These are phyloP conservation scores for Kluyveromyces dobzhanskii DNA, from an alignment of 805 yeast species.

Conservation along the genomic window DNA sequence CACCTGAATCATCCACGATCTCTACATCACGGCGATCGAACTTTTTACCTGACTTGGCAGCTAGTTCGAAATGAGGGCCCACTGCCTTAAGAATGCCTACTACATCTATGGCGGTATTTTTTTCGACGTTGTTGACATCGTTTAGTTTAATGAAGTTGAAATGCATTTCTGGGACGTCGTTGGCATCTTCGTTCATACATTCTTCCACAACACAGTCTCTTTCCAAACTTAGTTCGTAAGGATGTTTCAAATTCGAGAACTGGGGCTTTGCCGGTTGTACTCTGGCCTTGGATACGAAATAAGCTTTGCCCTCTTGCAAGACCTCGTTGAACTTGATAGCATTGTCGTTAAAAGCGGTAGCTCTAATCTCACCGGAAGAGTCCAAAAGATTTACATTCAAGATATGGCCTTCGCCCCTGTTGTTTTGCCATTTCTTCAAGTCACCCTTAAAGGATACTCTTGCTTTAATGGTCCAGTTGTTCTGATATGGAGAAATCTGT, in stretches of 20 bases:
- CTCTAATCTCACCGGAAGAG: constrained; percentile 92
- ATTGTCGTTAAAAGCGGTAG: constrained; percentile 84
- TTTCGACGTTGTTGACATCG: constrained; percentile 57
- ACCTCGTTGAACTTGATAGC: constrained; percentile 72
- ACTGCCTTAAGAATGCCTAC: constrained; percentile 79
- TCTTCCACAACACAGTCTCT: constrained; percentile 70
- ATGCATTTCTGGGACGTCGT: constrained; percentile 68
- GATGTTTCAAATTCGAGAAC: constrained; percentile 76
- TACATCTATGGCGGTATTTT: constrained; percentile 72
- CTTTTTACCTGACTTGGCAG: constrained; percentile 85
- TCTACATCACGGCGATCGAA: constrained; percentile 86
- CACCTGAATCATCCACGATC: constrained; percentile 77
- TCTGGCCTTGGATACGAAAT: constrained; percentile 72
- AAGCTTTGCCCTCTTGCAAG: constrained; percentile 83
- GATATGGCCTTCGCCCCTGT: constrained; percentile 81
- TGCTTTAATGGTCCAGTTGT: constrained; percentile 87
- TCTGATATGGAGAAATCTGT: constrained; percentile 84
- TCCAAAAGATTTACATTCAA: constrained; percentile 84
- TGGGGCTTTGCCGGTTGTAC: constrained; percentile 79
- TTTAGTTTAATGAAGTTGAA: constrained; percentile 68
- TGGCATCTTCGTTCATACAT: constrained; percentile 44
- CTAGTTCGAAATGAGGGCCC: constrained; percentile 65
- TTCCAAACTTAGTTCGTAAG: constrained; percentile 78
- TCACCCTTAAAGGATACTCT: constrained; percentile 85
- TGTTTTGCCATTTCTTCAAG: constrained; percentile 79